Evolutionary conservation across 2,329 filamentous ascomycete species (phyloP).

Genomic region (Fusarium compactum): DNA sequence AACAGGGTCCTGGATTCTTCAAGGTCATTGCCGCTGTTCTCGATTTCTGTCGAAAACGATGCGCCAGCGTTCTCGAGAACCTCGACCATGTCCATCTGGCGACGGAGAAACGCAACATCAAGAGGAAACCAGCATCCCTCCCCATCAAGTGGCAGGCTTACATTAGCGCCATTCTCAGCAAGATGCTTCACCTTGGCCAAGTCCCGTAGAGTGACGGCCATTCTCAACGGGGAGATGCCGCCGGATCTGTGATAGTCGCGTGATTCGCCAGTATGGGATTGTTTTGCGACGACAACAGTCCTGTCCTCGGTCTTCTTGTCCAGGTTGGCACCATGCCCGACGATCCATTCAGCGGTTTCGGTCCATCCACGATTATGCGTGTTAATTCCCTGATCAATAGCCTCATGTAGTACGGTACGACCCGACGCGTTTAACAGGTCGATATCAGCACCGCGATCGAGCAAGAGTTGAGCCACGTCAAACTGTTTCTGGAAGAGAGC

Average conservation of each 20-base stretch:
- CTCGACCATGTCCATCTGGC: neutral
- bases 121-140: neutral
- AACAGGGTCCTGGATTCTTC: neutral
- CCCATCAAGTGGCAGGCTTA: neutral
- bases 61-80: neutral
- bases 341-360: neutral
- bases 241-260: neutral
- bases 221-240: neutral
- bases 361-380: neutral
- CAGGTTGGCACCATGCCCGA: neutral
- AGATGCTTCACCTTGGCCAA: neutral
- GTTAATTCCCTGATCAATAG: neutral
- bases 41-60: neutral
- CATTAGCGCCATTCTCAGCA: neutral
- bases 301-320: neutral
- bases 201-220: neutral
- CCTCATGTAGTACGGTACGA: neutral
- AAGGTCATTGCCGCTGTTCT: neutral
- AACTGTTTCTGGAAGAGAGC: neutral
- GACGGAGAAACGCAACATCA: neutral
- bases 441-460: neutral
- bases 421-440: neutral
- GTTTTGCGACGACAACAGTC: neutral
- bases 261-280: neutral
- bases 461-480: neutral